These are phyloP conservation scores for Lachnellula hyalina DNA, from an alignment of 2,329 filamentous ascomycete genomes.

Conservation along the genomic window DNA sequence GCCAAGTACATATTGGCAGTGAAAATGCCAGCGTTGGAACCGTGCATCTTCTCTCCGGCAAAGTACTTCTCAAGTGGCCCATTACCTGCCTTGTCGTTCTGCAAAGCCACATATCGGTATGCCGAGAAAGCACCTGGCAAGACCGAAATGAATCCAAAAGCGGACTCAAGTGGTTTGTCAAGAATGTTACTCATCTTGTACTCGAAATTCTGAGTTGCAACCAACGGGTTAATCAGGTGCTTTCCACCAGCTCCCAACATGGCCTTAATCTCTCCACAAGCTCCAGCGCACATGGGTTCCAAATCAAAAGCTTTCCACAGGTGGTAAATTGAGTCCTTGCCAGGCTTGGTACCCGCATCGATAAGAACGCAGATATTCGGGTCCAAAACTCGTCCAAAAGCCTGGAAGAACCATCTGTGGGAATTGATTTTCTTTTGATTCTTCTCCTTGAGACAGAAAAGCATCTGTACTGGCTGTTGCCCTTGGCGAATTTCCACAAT, in stretches of 20 bases:
- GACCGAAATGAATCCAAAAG: conserved; percentile 96
- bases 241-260: conserved; percentile 84
- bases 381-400: conserved; percentile 85
- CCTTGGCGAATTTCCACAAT: conserved; percentile 80
- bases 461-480: conserved; percentile 87
- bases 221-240: conserved; percentile 85
- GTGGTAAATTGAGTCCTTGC: conserved; percentile 92
- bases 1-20: conserved; percentile 99
- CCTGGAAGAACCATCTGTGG: conserved; percentile 98
- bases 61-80: conserved; percentile 97
- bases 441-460: conserved; percentile 98
- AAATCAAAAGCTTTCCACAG: conserved; percentile 98
- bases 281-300: conserved; percentile 94
- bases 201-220: conserved; percentile 97
- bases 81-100: conserved; percentile 93
- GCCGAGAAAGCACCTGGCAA: conserved; percentile 97
- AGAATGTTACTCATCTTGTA: conserved; percentile 99
- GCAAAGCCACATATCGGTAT: conserved; percentile 88
- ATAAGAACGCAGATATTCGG: conserved; percentile 96
- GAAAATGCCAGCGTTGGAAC: conserved; percentile 86
- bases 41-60: conserved; percentile 89
- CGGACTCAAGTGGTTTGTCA: conserved; percentile 94
- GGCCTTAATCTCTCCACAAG: conserved; percentile 98
- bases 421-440: conserved; percentile 99
- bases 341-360: conserved; percentile 92